Evolutionary conservation across 176 grass and related monocot genomes (phyloP).

Genomic region (Tillandsia fasciculata): DNA sequence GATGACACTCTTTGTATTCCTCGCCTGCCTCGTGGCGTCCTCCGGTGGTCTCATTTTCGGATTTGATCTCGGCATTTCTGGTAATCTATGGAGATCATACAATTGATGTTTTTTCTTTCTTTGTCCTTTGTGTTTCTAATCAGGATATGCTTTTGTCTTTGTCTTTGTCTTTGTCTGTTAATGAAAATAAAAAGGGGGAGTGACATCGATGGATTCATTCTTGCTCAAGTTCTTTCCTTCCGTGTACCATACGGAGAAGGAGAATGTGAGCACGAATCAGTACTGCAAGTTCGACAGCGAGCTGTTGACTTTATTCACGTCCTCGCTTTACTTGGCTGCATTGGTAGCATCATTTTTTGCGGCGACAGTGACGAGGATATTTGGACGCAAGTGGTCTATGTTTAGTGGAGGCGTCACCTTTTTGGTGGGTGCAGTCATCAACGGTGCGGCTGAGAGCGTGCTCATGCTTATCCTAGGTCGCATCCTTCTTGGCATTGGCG

Average conservation of each 20-base stretch:
- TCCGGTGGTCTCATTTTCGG: slow-evolving; percentile 17
- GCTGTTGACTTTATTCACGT: slow-evolving; percentile 2
- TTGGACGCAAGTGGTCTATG: slow-evolving; percentile 3
- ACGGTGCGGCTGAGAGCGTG: neutral
- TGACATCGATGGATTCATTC: slow-evolving; percentile 22
- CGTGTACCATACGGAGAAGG: slow-evolving; percentile 8
- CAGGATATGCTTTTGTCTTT: neutral
- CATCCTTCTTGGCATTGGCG: slow-evolving; percentile 1
- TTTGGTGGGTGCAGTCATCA: neutral
- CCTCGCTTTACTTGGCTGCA: slow-evolving; percentile 5
- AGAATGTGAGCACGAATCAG: slow-evolving; percentile 1
- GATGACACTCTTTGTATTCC: slow-evolving; percentile 13
- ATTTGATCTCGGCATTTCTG: slow-evolving; percentile 13
- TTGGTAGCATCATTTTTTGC: neutral
- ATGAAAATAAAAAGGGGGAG: slow-evolving; percentile 7
- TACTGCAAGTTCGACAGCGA: slow-evolving; percentile 10
- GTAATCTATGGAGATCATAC: neutral
- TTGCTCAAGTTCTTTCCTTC: slow-evolving; percentile 20
- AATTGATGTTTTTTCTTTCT: neutral
- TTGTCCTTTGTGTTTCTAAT: neutral
- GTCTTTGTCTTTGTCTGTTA: neutral
- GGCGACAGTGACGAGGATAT: neutral
- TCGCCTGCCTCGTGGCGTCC: slow-evolving; percentile 16
- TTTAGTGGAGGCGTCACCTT: neutral
- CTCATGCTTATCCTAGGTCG: neutral